Conservation (phyloP, 306 rosid genomes). For the Trifolium subterraneum region DNA sequence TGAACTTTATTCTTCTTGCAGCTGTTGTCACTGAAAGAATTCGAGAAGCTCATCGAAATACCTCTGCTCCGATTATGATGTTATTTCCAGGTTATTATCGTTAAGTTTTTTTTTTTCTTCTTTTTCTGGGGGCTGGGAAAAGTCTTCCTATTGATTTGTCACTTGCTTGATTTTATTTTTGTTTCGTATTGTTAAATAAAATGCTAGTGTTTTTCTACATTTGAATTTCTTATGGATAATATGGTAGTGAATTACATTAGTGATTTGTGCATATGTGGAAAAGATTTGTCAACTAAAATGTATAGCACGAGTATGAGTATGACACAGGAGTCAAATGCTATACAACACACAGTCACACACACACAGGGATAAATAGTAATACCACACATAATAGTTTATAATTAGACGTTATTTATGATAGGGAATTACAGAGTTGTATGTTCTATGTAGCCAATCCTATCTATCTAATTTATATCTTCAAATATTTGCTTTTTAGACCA, state of each 20-base stretch:
- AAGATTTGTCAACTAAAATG: background rate
- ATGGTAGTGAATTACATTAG: background rate
- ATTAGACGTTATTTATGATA: slow-evolving; percentile 1
- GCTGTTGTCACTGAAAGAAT: slow-evolving; percentile 85
- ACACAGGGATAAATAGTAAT: background rate
- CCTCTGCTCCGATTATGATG: slow-evolving; percentile 82
- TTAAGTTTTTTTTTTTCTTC: slow-evolving; percentile 18
- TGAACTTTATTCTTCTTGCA: slow-evolving; percentile 49
- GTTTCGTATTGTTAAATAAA: background rate
- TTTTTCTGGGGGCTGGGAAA: no score
- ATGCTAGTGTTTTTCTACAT: background rate
- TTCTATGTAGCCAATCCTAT: background rate
- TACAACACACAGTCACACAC: background rate
- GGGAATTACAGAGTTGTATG: background rate
- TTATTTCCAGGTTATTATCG: slow-evolving; percentile 84
- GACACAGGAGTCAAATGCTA: background rate
- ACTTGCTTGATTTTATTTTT: slow-evolving; percentile 21
- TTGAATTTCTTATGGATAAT: background rate
- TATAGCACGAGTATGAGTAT: background rate
- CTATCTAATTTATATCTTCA: background rate
- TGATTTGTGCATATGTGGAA: background rate
- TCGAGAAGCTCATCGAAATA: slow-evolving; percentile 65
- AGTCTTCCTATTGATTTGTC: slow-evolving; percentile 17
- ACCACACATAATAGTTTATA: background rate
- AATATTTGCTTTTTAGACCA: background rate